Conservation (phyloP, 345 rosid genomes). For the Mercurialis annua region DNA sequence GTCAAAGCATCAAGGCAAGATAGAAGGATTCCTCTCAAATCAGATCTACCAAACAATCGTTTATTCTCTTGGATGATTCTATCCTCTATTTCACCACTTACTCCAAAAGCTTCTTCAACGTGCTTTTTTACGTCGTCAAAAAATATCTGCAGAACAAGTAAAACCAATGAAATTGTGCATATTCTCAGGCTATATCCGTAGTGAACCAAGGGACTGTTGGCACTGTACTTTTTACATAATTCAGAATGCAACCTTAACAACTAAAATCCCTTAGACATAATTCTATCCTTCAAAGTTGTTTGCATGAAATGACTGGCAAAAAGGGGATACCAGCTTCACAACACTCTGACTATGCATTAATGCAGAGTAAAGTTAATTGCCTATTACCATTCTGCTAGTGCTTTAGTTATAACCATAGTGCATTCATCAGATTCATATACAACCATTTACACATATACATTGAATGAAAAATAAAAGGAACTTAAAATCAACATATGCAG, state of each 20-base stretch:
- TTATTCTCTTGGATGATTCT: constrained; percentile 19
- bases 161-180: neutral
- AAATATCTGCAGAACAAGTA: constrained; percentile 47
- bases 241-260: no score
- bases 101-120: constrained; percentile 66
- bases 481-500: neutral
- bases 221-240: no score
- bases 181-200: neutral
- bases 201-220: neutral
- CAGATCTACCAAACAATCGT: constrained; percentile 24
- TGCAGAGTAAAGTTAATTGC: no score
- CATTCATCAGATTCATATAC: neutral
- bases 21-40: constrained; percentile 32
- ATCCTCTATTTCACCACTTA: constrained; percentile 23
- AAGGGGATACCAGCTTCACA: neutral
- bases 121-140: constrained; percentile 47
- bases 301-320: neutral
- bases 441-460: neutral
- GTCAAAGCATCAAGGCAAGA: constrained; percentile 52
- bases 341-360: neutral
- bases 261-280: neutral
- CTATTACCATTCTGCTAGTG: no score
- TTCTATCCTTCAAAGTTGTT: neutral
- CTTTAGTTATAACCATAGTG: neutral
- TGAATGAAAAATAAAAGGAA: neutral